Base-by-base conservation (phyloP, 805 yeast species). In the Geotrichum ghanense region DNA sequence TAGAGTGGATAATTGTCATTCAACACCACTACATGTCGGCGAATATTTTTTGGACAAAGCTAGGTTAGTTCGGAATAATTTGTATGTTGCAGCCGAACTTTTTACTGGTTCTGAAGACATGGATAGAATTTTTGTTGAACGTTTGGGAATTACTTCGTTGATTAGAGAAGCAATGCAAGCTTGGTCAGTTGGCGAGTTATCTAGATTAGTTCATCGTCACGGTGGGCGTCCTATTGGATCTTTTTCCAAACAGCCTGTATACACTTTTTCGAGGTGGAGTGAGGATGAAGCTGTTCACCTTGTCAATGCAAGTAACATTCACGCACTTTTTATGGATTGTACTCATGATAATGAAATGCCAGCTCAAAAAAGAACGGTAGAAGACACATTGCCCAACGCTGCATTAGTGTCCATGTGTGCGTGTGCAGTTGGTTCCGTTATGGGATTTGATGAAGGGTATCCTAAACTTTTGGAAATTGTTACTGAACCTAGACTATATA, bases 161-260 rank as follows among this genome's bases (percentile, higher is more conserved):
- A 83, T 90, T 47, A 76, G 98, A 59, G 98, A 90, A 60, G 97
- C 97, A 0, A 90, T 92, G 95, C 97, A 88, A 66, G 92, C 97
- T 1, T 81, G 92, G 80, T 79, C 83, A 10, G 92, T 84, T 10
- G 80, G 76, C 34, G 97, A 90, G 59, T 72, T 90, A 25, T 86
- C 96, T 2, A 71, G 90, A 48, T 71, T 89, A 44, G 83, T 90
- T 22, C 95, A 90, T 61, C 78, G 80, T 57, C 95, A 90, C 62
- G 97, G 97, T 27, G 98, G 98, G 2, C 72, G 87, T 53, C 96
- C 97, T 27, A 84, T 90, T 61, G 98, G 98, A 3, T 87, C 96
- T 0, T 81, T 83, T 55, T 76, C 79, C 45, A 83, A 86, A 75
- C 67, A 82, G 42, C 90, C 95, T 1, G 68, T 86, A 56, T 90